Base-by-base conservation (phyloP, 148 eudicot genomes). In the Linanthus parryae region DNA sequence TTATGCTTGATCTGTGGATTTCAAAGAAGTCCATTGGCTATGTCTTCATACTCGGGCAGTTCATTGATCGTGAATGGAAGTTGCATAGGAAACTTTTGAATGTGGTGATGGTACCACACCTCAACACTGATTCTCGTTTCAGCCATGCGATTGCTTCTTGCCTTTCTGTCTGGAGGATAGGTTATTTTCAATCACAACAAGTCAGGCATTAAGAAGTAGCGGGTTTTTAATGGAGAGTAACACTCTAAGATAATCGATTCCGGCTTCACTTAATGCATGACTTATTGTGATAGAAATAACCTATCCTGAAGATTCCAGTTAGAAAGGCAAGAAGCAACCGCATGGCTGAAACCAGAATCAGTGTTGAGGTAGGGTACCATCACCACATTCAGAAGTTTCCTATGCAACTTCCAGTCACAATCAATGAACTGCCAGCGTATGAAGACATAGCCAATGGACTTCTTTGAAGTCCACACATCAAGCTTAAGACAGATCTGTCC, bases 121-220 rank as follows among this genome's bases (percentile, higher is more conserved):
- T n/a, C n/a, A n/a, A n/a, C n/a, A n/a, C n/a, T n/a, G n/a, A n/a
- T n/a, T n/a, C n/a, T n/a, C n/a, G n/a, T n/a, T n/a, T n/a, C n/a
- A n/a, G n/a, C n/a, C n/a, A n/a, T n/a, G n/a, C n/a, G n/a, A n/a
- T n/a, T n/a, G n/a, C n/a, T n/a, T n/a, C n/a, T n/a, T n/a, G n/a
- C n/a, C n/a, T n/a, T n/a, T n/a, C n/a, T n/a, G n/a, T n/a, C n/a
- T n/a, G n/a, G n/a, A n/a, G n/a, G n/a, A n/a, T n/a, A n/a, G n/a
- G n/a, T n/a, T n/a, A n/a, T n/a, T n/a, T 33, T 56, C 58, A 15
- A 61, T 54, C 14, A 69, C 46, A 19, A 80, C 30, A 48, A 63
- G 62, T 26, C 64, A 73, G 30, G 76, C 55, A 8, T 33, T 51
- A 15, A 51, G 40, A 31, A 51, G 17, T 12, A 30, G 39, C 12